Evolutionary conservation across 257 asterid genomes (phyloP).

Genomic region (Lavandula angustifolia): DNA sequence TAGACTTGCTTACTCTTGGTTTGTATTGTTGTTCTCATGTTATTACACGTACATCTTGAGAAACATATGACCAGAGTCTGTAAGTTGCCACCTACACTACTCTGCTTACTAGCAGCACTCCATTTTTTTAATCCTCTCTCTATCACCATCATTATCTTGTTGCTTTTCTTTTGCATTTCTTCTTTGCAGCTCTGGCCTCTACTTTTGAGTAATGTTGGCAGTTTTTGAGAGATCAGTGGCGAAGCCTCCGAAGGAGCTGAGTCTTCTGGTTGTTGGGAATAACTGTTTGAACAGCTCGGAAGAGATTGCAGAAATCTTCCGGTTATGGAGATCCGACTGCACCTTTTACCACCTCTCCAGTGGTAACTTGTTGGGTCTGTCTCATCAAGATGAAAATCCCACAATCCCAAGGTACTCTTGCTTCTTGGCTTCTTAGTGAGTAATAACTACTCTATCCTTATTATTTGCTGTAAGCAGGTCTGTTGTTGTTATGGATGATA

Average conservation of each 20-base stretch:
- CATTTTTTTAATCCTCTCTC: conserved; percentile 19
- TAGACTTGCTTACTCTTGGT: conserved; percentile 18
- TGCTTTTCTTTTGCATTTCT: conserved; percentile 9
- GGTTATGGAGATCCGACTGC: conserved; percentile 55
- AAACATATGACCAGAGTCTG: conserved; percentile 1
- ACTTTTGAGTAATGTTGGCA: conserved; percentile 68
- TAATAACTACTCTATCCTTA: neutral
- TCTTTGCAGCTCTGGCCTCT: too few species aligned
- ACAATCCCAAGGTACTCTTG: conserved; percentile 47
- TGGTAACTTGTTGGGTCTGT: conserved; percentile 63
- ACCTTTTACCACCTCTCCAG: conserved; percentile 50
- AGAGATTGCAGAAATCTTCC: conserved; percentile 49
- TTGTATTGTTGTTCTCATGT: conserved; percentile 21
- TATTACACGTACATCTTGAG: conserved; percentile 30
- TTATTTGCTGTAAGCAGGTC: conserved; percentile 38
- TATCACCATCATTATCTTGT: conserved; percentile 17
- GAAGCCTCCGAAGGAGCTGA: conserved; percentile 52
- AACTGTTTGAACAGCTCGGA: conserved; percentile 38
- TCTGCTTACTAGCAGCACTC: conserved; percentile 16
- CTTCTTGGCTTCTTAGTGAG: neutral
- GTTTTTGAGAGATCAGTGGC: conserved; percentile 49
- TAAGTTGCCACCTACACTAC: conserved; percentile 33
- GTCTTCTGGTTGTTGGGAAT: conserved; percentile 32
- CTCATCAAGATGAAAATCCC: conserved; percentile 55
- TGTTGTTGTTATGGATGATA: conserved; percentile 62